Percentiles rank a stretch among this genome's conserved stretches.
phyloP scores from a whole-genome alignment of 1,284 basidiomycete species.

The Leccinum glutinopallens region DNA sequence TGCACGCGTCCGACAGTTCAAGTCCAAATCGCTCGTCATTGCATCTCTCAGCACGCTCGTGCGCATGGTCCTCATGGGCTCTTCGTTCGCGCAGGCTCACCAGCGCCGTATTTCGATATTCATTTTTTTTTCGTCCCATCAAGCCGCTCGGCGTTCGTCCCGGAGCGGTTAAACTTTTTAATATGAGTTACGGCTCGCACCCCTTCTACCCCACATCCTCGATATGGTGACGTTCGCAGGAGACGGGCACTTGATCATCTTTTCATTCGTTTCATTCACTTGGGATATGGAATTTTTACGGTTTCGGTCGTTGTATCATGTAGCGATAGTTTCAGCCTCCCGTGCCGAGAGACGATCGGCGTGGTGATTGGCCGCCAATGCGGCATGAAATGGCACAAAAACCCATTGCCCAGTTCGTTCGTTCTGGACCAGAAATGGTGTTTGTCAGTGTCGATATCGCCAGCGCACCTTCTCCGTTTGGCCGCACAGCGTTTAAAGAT shows the following conservation, averaged over 20 bases:
- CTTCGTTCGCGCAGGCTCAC: background rate
- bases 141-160: slow-evolving; percentile 2
- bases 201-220: slow-evolving; percentile 18
- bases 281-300: slow-evolving; percentile 3
- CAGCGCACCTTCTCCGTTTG: slow-evolving; percentile 7
- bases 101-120: background rate
- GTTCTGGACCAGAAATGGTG: slow-evolving; percentile 12
- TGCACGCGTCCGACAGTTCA: slow-evolving; percentile 6
- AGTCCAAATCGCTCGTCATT: background rate
- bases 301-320: slow-evolving; percentile 2
- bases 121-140: background rate
- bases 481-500: slow-evolving; percentile 18
- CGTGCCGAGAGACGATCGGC: slow-evolving; percentile 3
- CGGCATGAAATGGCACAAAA: background rate
- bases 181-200: slow-evolving; percentile 24
- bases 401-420: slow-evolving; percentile 15
- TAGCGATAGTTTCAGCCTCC: background rate
- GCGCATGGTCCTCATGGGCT: background rate
- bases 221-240: slow-evolving; percentile 10
- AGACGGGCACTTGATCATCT: background rate
- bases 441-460: slow-evolving; percentile 7
- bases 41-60: background rate
- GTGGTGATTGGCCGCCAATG: background rate
- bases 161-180: slow-evolving; percentile 30
- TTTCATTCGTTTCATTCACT: background rate